phyloP scores from a whole-genome alignment of 805 yeast genomes.

The Nakazawaea wickerhamii region DNA sequence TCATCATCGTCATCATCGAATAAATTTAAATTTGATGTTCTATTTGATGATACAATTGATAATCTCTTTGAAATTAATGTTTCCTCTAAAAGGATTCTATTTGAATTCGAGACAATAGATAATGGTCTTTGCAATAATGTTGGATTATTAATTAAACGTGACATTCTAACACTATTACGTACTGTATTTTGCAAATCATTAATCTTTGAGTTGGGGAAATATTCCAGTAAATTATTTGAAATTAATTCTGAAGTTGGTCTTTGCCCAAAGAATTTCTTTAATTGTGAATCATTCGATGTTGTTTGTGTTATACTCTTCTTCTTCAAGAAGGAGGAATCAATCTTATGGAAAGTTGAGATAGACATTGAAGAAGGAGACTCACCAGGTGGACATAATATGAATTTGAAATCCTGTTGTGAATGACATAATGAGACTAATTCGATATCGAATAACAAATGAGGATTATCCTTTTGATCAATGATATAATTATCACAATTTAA shows the following conservation, averaged over 20 bases:
- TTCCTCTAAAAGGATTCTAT: background rate
- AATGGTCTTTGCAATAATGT: conserved; percentile 17
- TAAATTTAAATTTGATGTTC: conserved; percentile 40
- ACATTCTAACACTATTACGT: conserved; percentile 76
- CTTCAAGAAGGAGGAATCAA: conserved; percentile 24
- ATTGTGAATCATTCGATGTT: conserved; percentile 10
- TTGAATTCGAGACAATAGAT: conserved; percentile 21
- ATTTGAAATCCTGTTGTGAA: conserved; percentile 69
- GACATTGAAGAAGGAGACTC: conserved; percentile 63
- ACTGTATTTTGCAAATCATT: conserved; percentile 72
- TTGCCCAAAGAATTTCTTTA: conserved; percentile 67
- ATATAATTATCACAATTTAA: conserved; percentile 58
- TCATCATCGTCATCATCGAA: conserved; percentile 37
- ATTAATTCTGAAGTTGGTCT: conserved; percentile 92
- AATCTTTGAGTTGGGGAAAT: conserved; percentile 80
- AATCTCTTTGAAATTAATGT: conserved; percentile 14
- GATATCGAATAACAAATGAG: conserved; percentile 59
- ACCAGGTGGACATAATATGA: conserved; percentile 59
- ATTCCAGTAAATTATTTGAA: conserved; percentile 82
- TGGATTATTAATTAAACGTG: conserved; percentile 43
- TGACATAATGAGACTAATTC: conserved; percentile 81
- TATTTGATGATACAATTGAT: conserved; percentile 19
- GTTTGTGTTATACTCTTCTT: conserved; percentile 16
- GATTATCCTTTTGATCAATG: conserved; percentile 35
- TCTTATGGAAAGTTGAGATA: conserved; percentile 46